phyloP scores from a whole-genome alignment of 2,329 filamentous ascomycete genomes.

The Colletotrichum tabaci region DNA sequence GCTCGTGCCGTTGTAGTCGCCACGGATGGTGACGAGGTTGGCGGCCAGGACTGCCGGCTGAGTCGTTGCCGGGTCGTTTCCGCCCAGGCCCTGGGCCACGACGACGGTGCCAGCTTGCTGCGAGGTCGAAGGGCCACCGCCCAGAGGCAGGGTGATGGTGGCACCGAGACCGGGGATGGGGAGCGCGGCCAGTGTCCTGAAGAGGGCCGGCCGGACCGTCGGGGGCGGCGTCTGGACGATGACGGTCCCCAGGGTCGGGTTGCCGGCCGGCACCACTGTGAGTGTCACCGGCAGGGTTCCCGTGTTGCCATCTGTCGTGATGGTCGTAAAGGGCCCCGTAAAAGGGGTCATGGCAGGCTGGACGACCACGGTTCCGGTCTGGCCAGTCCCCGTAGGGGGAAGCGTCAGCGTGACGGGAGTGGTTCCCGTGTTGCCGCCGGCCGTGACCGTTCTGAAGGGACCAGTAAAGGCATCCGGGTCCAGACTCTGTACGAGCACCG shows the following conservation, averaged over 20 bases:
- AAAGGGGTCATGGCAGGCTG: slow-evolving; percentile 27
- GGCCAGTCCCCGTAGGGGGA: slow-evolving; percentile 22
- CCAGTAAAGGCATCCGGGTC: slow-evolving; percentile 11
- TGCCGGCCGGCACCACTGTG: slow-evolving; percentile 20
- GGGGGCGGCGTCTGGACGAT: slow-evolving; percentile 28
- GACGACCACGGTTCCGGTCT: slow-evolving; percentile 24
- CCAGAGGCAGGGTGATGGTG: slow-evolving; percentile 15
- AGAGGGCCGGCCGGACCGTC: not conserved
- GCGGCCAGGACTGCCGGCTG: slow-evolving; percentile 8
- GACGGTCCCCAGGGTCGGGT: slow-evolving; percentile 30
- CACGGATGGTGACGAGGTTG: slow-evolving; percentile 22
- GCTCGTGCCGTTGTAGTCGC: slow-evolving; percentile 18
- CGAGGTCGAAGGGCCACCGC: not conserved
- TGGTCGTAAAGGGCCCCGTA: slow-evolving; percentile 35
- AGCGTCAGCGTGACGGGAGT: slow-evolving; percentile 24
- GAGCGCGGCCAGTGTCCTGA: slow-evolving; percentile 23
- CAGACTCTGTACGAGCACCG: slow-evolving; percentile 20
- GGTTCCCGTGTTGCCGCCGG: slow-evolving; percentile 21
- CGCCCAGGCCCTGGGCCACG: slow-evolving; percentile 26
- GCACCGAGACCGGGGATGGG: slow-evolving; percentile 20
- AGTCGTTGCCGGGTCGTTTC: slow-evolving; percentile 28
- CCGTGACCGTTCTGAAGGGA: slow-evolving; percentile 31
- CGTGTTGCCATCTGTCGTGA: slow-evolving; percentile 26
- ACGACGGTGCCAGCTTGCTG: slow-evolving; percentile 14
- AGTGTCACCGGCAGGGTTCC: slow-evolving; percentile 31